Conservation (phyloP, 352 stramenopile genomes). For the Phytophthora pinifolia region DNA sequence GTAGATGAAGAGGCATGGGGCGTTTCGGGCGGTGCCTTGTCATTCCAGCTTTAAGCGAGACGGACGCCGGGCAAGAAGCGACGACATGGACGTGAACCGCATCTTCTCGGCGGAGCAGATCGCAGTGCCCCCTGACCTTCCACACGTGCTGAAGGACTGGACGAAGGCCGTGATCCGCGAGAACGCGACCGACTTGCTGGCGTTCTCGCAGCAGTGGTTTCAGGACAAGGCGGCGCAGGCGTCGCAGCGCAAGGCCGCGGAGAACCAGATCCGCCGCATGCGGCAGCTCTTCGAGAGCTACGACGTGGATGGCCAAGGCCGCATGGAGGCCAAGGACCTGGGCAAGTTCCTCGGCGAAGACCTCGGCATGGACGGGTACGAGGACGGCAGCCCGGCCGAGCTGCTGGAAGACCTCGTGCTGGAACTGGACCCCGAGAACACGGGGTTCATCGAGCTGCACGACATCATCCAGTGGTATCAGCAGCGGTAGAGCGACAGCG, state of each 20-base stretch:
- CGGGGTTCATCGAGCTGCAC: conserved; percentile 78
- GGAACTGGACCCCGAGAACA: conserved; percentile 72
- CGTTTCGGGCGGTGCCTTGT: conserved; percentile 10
- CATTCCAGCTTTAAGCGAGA: conserved; percentile 6
- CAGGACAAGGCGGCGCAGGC: conserved; percentile 67
- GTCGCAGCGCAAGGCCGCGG: conserved; percentile 61
- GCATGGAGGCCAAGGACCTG: conserved; percentile 79
- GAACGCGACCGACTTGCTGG: conserved; percentile 70
- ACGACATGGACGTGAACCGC: conserved; percentile 88
- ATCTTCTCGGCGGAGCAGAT: conserved; percentile 94
- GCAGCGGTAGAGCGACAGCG: conserved; percentile 38
- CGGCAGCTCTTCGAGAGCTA: conserved; percentile 77
- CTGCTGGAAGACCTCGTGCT: conserved; percentile 65
- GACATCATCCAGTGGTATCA: conserved; percentile 87
- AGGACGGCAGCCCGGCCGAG: conserved; percentile 46
- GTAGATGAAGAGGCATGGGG: conserved; percentile 27
- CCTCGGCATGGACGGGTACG: conserved; percentile 51
- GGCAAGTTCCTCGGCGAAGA: conserved; percentile 67
- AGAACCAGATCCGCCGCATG: conserved; percentile 68
- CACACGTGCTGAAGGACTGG: conserved; percentile 89
- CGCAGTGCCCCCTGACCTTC: conserved; percentile 84
- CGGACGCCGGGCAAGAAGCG: neutral
- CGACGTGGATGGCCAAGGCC: conserved; percentile 77
- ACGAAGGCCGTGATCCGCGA: conserved; percentile 89
- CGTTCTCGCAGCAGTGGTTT: conserved; percentile 89